Base-by-base conservation (phyloP, 345 rosid species). In the Adansonia digitata region DNA sequence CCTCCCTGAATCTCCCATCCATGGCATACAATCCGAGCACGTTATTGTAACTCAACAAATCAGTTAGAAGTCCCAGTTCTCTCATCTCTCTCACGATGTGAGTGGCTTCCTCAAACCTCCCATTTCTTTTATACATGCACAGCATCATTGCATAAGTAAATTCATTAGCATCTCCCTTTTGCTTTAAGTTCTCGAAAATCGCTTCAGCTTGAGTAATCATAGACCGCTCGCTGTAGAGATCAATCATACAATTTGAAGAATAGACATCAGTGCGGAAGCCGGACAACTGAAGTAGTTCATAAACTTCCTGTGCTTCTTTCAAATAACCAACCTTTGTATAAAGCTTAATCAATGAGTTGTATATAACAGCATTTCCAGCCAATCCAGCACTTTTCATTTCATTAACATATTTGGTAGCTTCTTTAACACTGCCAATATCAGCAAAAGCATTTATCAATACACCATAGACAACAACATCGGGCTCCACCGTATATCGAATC, bases 371-470 rank as follows among this genome's bases (percentile, higher is more conserved):
- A 81, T 92, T 94, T 40, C 87, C 91, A 0, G 82, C 18, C 37
- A 92, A 81, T 34, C 97, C 94, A 24, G 89, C 86, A 39, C 75
- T 82, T 80, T 78, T 79, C 97, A 90, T 91, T 18, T 85, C 84
- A 62, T 81, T 82, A 52, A 89, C 84, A 73, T 95, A 92, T 56
- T 59, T 64, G 48, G 71, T 73, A 80, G 96, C 93, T 80, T 85
- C 73, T 55, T 83, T 83, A 75, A 89, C 92, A 71, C 84, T 87
- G 77, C 98, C 94, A 31, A 81, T 79, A 68, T 91, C 93, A 12
- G 97, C 96, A 80, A 86, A 92, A 57, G 93, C 94, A 72, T 91
- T 91, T 85, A 95, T 90, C 77, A 95, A 67, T 1, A 93, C 88
- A 14, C 98, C 96, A 74, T 83, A 93, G 34, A 93, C 92, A 66